These are phyloP conservation scores for Pyracantha coccinea DNA, from an alignment of 331 rosid species.

Conservation along the genomic window DNA sequence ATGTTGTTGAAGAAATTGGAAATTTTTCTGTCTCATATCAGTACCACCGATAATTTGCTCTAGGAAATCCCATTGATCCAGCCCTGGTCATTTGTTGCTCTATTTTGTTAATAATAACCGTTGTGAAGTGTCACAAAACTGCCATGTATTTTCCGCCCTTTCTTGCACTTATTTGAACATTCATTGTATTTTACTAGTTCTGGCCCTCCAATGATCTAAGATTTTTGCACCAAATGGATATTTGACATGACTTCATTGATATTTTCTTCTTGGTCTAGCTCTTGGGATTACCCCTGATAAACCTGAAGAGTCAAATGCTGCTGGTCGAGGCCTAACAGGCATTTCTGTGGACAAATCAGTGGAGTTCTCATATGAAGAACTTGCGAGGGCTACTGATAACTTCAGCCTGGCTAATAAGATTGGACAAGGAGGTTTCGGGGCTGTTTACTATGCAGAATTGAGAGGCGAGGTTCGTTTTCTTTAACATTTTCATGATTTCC, in stretches of 20 bases:
- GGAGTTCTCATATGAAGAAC: conserved; percentile 83
- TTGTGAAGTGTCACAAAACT: background rate
- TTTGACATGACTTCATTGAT: background rate
- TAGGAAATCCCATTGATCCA: background rate
- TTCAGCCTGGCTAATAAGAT: conserved; percentile 73
- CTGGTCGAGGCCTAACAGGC: conserved; percentile 38
- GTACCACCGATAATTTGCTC: background rate
- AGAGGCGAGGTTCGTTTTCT: conserved; percentile 83
- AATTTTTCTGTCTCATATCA: background rate
- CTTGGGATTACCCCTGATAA: conserved; percentile 24
- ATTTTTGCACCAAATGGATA: background rate
- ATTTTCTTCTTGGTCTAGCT: conserved; percentile 29
- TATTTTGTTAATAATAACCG: background rate
- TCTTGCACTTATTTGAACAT: background rate
- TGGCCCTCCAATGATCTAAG: background rate
- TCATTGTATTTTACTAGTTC: background rate
- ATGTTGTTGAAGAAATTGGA: background rate
- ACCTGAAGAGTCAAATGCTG: conserved; percentile 23
- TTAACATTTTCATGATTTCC: background rate
- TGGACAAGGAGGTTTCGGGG: conserved; percentile 95
- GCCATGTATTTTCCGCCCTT: background rate
- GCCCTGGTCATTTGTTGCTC: background rate
- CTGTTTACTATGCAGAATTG: conserved; percentile 90
- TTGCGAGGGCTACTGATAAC: conserved; percentile 66
- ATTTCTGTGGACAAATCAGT: conserved; percentile 81